Percentiles rank a stretch among this genome's conserved stretches.
These are phyloP conservation scores for Pythium phragmitis DNA, from an alignment of 352 stramenopile species.

Conservation along the genomic window DNA sequence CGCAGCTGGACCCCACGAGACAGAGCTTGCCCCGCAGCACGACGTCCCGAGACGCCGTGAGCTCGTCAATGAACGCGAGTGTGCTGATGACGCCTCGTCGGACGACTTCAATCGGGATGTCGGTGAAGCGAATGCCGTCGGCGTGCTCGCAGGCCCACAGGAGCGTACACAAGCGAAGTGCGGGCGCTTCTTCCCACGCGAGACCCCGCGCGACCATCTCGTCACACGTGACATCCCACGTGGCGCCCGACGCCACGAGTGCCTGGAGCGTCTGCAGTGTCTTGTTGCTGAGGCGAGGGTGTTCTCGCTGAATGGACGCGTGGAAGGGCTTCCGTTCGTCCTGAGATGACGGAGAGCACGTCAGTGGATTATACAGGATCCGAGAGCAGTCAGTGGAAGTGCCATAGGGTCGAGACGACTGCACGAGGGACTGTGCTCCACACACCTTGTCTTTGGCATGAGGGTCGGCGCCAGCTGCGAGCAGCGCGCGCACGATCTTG, in stretches of 20 bases:
- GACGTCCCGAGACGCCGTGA: background rate
- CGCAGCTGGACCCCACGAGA: background rate
- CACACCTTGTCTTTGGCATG: background rate
- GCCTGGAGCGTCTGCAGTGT: background rate
- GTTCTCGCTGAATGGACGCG: background rate
- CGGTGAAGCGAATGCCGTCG: background rate
- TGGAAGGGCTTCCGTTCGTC: background rate
- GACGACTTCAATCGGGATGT: background rate
- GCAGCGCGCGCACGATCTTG: background rate
- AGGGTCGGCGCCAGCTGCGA: background rate
- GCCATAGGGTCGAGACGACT: no score
- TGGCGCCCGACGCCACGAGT: background rate
- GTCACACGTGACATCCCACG: conserved; percentile 1
- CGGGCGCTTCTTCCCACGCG: background rate
- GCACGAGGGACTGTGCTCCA: background rate
- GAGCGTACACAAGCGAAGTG: background rate
- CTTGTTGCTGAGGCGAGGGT: background rate
- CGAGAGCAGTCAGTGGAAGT: no score
- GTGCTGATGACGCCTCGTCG: background rate
- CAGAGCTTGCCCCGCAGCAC: background rate
- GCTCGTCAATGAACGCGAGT: background rate
- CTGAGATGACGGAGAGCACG: background rate
- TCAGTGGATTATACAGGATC: background rate
- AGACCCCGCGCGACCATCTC: background rate
- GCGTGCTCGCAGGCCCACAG: background rate